Evolutionary conservation across 2,329 filamentous ascomycete genomes (phyloP).

Genomic region (Aspergillus fijiensis): DNA sequence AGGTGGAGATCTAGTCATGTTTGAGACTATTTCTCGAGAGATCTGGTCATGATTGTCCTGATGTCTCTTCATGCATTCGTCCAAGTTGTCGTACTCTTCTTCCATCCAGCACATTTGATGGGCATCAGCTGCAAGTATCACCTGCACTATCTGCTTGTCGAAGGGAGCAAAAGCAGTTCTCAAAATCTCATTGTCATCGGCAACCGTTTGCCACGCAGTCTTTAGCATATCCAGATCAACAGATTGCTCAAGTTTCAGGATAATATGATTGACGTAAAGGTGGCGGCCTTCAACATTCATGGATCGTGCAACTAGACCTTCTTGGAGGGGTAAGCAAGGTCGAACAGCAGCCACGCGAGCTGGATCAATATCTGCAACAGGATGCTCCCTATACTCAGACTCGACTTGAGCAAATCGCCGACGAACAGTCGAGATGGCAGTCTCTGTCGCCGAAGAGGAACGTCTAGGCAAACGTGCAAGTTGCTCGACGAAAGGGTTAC

Average conservation of each 20-base stretch:
- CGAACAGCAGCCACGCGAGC: conserved; percentile 20
- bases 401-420: conserved; percentile 21
- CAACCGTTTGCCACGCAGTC: conserved; percentile 29
- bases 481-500: conserved; percentile 35
- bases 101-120: conserved; percentile 23
- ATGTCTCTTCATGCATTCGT: conserved; percentile 12
- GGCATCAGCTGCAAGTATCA: conserved; percentile 29
- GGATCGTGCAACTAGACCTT: conserved; percentile 40
- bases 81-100: conserved; percentile 14
- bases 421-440: conserved; percentile 5
- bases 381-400: conserved; percentile 18
- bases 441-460: conserved; percentile 2
- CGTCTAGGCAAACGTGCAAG: conserved; percentile 28
- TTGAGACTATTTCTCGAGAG: conserved; percentile 27
- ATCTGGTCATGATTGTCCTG: conserved; percentile 14
- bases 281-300: conserved; percentile 31
- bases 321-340: conserved; percentile 35
- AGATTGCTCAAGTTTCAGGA: conserved; percentile 31
- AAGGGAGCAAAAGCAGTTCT: conserved; percentile 41
- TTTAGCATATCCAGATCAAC: conserved; percentile 30
- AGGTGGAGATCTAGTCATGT: conserved; percentile 27
- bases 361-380: conserved; percentile 13
- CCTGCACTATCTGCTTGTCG: conserved; percentile 34
- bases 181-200: conserved; percentile 39
- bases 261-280: conserved; percentile 42